These are phyloP conservation scores for Malus fusca DNA, from an alignment of 306 rosid genomes.

Conservation along the genomic window DNA sequence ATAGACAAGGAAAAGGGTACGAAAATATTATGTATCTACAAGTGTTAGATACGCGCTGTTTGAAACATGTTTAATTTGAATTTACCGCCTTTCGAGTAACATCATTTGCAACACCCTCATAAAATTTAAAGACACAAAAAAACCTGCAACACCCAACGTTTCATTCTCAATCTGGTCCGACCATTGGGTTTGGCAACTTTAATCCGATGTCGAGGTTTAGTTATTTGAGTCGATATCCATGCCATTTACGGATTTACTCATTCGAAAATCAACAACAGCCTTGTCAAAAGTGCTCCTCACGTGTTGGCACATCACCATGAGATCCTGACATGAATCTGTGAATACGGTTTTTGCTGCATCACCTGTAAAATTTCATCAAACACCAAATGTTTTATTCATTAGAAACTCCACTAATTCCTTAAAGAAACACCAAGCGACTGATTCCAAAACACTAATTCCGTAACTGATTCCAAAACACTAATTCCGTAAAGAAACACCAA, in stretches of 20 bases:
- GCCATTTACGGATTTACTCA: slow-evolving; percentile 18
- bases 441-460: neutral
- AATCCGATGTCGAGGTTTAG: neutral
- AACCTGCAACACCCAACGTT: too few relatives aligned
- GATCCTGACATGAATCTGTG: slow-evolving; percentile 68
- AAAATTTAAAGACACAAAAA: too few relatives aligned
- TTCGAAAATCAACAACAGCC: slow-evolving; percentile 51
- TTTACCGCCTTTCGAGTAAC: too few relatives aligned
- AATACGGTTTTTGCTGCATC: slow-evolving; percentile 57
- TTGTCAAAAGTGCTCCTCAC: slow-evolving; percentile 57
- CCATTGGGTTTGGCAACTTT: too few relatives aligned
- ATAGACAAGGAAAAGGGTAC: too few relatives aligned
- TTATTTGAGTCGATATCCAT: slow-evolving; percentile 22
- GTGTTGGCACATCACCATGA: slow-evolving; percentile 67
- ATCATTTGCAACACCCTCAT: too few relatives aligned
- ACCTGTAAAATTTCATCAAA: slow-evolving; percentile 37
- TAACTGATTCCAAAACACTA: neutral
- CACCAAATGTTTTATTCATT: neutral
- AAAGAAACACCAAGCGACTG: neutral
- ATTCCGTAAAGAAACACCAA: neutral
- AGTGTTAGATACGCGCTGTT: too few relatives aligned
- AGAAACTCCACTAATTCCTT: neutral
- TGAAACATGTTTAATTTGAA: too few relatives aligned
- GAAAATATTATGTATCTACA: too few relatives aligned
- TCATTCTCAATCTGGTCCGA: too few relatives aligned